Evolutionary conservation across 495 filamentous ascomycete species (phyloP).

Genomic region (Elaphomyces granulatus): DNA sequence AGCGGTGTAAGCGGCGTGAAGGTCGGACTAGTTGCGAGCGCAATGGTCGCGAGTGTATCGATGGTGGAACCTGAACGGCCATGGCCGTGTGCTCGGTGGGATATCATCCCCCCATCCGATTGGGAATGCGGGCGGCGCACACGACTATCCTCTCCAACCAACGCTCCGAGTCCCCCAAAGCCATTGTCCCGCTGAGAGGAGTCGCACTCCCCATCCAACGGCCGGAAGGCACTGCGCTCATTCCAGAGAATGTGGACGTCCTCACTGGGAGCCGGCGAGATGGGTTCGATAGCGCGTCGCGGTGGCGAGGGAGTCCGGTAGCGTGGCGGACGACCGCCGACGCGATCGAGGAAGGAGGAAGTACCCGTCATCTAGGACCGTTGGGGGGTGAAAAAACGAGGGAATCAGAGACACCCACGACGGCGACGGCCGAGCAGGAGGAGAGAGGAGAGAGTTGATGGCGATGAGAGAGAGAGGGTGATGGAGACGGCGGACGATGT

Average conservation of each 20-base stretch:
- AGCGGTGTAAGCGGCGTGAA: constrained; percentile 19
- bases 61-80: constrained; percentile 36
- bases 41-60: constrained; percentile 41
- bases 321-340: constrained; percentile 29
- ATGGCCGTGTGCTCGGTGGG: constrained; percentile 16
- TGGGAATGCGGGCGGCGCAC: neutral
- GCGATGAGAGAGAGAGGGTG: constrained; percentile 5
- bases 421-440: no score
- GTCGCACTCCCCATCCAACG: neutral
- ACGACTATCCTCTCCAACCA: neutral
- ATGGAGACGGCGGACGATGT: constrained; percentile 12
- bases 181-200: neutral
- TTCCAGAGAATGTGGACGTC: constrained; percentile 22
- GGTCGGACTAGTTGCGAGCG: constrained; percentile 35
- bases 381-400: no score
- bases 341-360: constrained; percentile 30
- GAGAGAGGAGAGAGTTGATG: no score
- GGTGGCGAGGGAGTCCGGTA: constrained; percentile 43
- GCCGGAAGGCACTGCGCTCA: constrained; percentile 16
- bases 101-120: neutral
- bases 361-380: constrained; percentile 26
- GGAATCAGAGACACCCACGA: no score
- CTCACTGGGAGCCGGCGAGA: constrained; percentile 28
- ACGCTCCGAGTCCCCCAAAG: neutral
- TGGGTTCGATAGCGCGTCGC: constrained; percentile 38